These are phyloP conservation scores for Lactifluus rugatus DNA, from an alignment of 768 basidiomycete species.

Conservation along the genomic window DNA sequence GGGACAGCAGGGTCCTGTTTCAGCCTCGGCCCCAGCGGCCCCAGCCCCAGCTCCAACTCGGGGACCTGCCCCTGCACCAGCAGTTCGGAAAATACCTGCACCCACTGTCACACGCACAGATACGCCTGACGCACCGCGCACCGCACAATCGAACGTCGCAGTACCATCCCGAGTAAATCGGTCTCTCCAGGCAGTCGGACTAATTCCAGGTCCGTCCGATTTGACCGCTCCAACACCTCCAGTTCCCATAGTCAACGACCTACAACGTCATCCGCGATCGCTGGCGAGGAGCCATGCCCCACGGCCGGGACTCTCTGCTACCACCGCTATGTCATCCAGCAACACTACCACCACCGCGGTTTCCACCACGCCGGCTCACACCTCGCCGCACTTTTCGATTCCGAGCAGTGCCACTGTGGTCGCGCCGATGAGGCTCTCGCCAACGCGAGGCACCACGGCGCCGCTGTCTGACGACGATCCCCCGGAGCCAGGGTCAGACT, in stretches of 20 bases:
- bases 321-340: not conserved
- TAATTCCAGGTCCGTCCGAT: not conserved
- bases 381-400: constrained; percentile 2
- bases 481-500: constrained; percentile 23
- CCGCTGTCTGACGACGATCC: constrained; percentile 11
- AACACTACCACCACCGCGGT: not conserved
- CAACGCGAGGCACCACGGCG: constrained; percentile 7
- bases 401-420: not conserved
- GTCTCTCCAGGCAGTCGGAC: not conserved
- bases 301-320: not conserved
- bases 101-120: not conserved
- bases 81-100: not conserved
- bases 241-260: not conserved
- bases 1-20: not conserved
- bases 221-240: not conserved
- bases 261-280: not conserved
- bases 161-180: not conserved
- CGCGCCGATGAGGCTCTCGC: constrained; percentile 3
- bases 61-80: not conserved
- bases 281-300: not conserved
- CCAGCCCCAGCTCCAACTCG: not conserved
- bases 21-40: not conserved
- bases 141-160: too few relatives aligned
- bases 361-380: not conserved
- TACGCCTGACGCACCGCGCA: not conserved